Evolutionary conservation across 805 yeast genomes (phyloP).

Genomic region (Candida wancherniae): DNA sequence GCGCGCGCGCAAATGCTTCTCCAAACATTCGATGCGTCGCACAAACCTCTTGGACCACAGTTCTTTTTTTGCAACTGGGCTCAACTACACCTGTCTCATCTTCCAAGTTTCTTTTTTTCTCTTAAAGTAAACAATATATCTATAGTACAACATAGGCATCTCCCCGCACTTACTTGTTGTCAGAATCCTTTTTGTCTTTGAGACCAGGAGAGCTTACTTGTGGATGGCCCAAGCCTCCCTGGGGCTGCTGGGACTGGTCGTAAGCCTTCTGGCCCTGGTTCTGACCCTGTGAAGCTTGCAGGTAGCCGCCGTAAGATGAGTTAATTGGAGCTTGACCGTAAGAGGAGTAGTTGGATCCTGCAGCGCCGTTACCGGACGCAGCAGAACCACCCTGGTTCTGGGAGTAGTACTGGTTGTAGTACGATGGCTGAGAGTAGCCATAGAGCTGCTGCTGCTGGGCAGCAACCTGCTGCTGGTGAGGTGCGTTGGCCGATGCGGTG

Average conservation of each 20-base stretch:
- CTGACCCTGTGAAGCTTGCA: slow-evolving; percentile 11
- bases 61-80: no score
- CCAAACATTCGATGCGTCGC: no score
- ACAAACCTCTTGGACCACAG: no score
- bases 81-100: no score
- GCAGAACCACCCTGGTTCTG: slow-evolving; percentile 30
- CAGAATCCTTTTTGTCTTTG: slow-evolving; percentile 16
- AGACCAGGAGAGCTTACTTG: slow-evolving; percentile 12
- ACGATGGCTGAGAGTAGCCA: slow-evolving; percentile 18
- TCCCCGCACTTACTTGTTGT: slow-evolving; percentile 11
- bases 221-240: slow-evolving; percentile 10
- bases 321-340: slow-evolving; percentile 17
- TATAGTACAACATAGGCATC: slow-evolving; percentile 5
- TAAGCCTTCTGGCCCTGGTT: slow-evolving; percentile 13
- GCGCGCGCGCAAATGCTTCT: no score
- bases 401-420: slow-evolving; percentile 41
- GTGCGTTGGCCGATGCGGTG: slow-evolving; percentile 8
- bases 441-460: slow-evolving; percentile 15
- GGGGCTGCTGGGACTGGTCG: slow-evolving; percentile 12
- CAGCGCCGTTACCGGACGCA: slow-evolving; percentile 5
- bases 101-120: background rate
- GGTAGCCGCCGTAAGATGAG: slow-evolving; percentile 13
- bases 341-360: slow-evolving; percentile 13
- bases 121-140: slow-evolving; percentile 3
- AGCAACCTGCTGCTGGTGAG: slow-evolving; percentile 12